A percentile compares a stretch with the other conserved stretches of the same genome.
Conservation (phyloP, 768 basidiomycete species). For the Tubosaeta sp. region DNA sequence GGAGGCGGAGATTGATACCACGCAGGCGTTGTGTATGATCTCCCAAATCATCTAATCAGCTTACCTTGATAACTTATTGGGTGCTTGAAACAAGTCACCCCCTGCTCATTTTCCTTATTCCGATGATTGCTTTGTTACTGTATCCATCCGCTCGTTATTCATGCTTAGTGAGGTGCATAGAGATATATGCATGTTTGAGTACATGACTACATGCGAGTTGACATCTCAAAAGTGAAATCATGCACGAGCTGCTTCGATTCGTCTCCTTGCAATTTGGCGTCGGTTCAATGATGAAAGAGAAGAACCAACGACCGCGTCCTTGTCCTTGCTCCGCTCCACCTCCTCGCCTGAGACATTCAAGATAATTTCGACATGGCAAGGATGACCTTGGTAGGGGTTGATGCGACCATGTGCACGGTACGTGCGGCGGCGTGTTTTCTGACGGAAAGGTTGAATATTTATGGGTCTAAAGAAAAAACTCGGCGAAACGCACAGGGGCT, state of each 20-base stretch:
- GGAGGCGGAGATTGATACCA: not conserved
- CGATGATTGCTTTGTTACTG: not conserved
- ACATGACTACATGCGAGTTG: constrained; percentile 23
- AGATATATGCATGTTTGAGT: constrained; percentile 27
- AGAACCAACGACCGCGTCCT: constrained; percentile 45
- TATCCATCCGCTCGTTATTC: constrained; percentile 9
- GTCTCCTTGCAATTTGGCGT: constrained; percentile 80
- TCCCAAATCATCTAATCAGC: not conserved
- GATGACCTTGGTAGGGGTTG: constrained; percentile 99
- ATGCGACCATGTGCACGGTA: constrained; percentile 98
- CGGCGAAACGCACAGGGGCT: constrained; percentile 72
- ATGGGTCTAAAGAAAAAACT: not conserved
- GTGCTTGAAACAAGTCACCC: not conserved
- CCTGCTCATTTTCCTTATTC: not conserved
- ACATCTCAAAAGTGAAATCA: constrained; percentile 26
- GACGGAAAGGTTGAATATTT: not conserved
- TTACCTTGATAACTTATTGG: not conserved
- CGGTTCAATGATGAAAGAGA: constrained; percentile 71
- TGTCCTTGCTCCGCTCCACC: constrained; percentile 91
- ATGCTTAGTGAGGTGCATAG: not conserved
- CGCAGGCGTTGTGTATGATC: not conserved
- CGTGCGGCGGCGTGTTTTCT: constrained; percentile 99
- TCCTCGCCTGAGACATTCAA: constrained; percentile 73
- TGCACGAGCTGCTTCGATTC: constrained; percentile 78
- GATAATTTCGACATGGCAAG: constrained; percentile 94